phyloP scores from a whole-genome alignment of 148 eudicot genomes.

The Vaccinium corymbosum region DNA sequence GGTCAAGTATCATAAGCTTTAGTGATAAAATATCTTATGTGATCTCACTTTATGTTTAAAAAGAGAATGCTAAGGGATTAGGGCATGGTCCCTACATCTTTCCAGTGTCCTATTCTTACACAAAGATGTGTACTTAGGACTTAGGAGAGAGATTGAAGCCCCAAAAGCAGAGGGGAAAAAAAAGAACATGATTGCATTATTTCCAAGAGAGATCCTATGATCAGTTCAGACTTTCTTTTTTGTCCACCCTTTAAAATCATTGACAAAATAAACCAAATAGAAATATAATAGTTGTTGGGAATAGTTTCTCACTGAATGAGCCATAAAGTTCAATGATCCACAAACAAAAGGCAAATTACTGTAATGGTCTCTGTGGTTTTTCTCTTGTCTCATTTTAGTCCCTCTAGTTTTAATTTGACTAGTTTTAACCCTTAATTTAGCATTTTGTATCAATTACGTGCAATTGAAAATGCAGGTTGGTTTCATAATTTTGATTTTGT shows the following conservation, averaged over 20 bases:
- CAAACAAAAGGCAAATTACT: not conserved
- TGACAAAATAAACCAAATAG: not conserved
- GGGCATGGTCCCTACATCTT: conserved; percentile 37
- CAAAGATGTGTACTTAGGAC: conserved; percentile 22
- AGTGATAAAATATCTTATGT: not conserved
- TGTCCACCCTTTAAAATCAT: not conserved
- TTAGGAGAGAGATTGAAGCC: conserved; percentile 13
- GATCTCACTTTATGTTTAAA: conserved; percentile 9
- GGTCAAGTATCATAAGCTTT: conserved; percentile 17
- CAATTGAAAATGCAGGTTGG: not conserved
- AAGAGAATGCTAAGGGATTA: conserved; percentile 20
- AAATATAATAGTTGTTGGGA: not conserved
- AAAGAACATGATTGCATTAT: conserved; percentile 24
- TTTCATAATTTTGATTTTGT: not conserved
- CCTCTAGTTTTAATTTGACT: not conserved
- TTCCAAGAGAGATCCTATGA: conserved; percentile 13
- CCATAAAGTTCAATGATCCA: not conserved
- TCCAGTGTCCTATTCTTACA: conserved; percentile 23
- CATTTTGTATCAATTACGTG: not conserved
- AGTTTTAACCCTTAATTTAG: not conserved
- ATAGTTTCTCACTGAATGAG: not conserved
- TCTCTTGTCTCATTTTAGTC: not conserved
- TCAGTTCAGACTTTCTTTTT: conserved; percentile 10
- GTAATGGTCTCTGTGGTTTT: not conserved
- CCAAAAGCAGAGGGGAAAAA: conserved; percentile 16